Percentiles rank a stretch among this genome's conserved stretches.
phyloP scores from a whole-genome alignment of 2,329 filamentous ascomycete species.

The Penicillium polonicum region DNA sequence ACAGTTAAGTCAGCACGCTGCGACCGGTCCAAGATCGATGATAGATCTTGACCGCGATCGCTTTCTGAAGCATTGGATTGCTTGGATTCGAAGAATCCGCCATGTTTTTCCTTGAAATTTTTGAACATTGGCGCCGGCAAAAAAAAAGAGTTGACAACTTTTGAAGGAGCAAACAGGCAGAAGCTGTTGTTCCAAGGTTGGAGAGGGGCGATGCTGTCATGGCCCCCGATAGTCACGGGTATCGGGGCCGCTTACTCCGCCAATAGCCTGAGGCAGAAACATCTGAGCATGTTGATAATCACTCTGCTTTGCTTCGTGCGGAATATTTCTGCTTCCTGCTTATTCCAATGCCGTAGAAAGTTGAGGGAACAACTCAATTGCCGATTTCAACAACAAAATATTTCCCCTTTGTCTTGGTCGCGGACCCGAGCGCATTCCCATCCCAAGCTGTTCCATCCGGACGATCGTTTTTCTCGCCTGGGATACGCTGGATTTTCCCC shows the following conservation, averaged over 20 bases:
- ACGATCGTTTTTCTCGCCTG: conserved; percentile 28
- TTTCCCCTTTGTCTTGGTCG: conserved; percentile 64
- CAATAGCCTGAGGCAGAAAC: conserved; percentile 4
- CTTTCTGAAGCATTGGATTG: conserved; percentile 23
- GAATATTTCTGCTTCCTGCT: background rate
- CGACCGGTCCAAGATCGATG: conserved; percentile 41
- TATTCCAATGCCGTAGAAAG: background rate
- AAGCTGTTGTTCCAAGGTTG: background rate
- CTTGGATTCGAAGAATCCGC: conserved; percentile 30
- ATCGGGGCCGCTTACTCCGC: conserved; percentile 6
- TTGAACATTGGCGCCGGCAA: conserved; percentile 30
- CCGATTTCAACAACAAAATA: conserved; percentile 71
- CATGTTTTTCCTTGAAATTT: conserved; percentile 35
- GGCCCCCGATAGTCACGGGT: background rate
- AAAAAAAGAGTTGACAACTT: background rate
- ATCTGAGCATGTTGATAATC: background rate
- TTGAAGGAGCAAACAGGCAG: background rate
- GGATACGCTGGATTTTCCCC: conserved; percentile 48
- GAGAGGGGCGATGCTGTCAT: conserved; percentile 12
- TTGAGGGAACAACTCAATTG: conserved; percentile 2
- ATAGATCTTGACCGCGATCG: conserved; percentile 41
- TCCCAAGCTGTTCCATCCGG: conserved; percentile 55
- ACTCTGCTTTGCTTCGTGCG: background rate
- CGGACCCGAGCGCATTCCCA: conserved; percentile 70
- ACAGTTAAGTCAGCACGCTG: conserved; percentile 46